Base-by-base conservation (phyloP, 306 rosid genomes). In the Dryas alaskensis region DNA sequence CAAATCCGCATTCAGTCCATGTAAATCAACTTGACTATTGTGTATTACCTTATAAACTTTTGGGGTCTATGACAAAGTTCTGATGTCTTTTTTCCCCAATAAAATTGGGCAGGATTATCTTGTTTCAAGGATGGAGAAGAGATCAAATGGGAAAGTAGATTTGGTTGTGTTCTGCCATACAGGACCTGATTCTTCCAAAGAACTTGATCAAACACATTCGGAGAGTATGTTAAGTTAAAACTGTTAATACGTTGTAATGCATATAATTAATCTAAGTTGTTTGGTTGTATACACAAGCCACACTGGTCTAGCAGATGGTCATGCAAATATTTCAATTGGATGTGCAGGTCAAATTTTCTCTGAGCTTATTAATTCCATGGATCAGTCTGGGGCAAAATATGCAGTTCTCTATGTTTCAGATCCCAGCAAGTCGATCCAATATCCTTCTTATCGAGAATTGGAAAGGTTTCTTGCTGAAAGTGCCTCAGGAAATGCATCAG, bases 401-500 rank as follows among this genome's bases (percentile, higher is more conserved):
- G 86, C 90, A 5, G 91, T 86, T 82, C 96, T 94, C 37, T 94
- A 94, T 75, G 88, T 92, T 78, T 89, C 98, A 49, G 95, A 94
- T 69, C 87, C 91, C 61, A 76, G 81, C 4, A 80, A 85, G 80
- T 83, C 91, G 75, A 81, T 79, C 76, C 85, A 51, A 11, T 87
- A 85, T 84, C 92, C 96, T 76, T 89, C 92, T 67, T 78, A 76
- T 80, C 70, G 82, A 74, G 90, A 91, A 10, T 76, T 94, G 53
- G 92, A 84, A 83, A 88, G 98, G 74, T 89, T 89, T 81, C 86
- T 94, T 44, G 95, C 81, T 19, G 98, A 94, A 83, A 76, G 87
- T 69, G 50, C 91, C 16, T 17, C 68, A 5, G 92, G 83, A 69
- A 83, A 88, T 79, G 69, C 1, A 81, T 83, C 89, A 40, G 59